These are phyloP conservation scores for Daldinia sp. DNA, from an alignment of 2,329 filamentous ascomycete genomes.

Conservation along the genomic window DNA sequence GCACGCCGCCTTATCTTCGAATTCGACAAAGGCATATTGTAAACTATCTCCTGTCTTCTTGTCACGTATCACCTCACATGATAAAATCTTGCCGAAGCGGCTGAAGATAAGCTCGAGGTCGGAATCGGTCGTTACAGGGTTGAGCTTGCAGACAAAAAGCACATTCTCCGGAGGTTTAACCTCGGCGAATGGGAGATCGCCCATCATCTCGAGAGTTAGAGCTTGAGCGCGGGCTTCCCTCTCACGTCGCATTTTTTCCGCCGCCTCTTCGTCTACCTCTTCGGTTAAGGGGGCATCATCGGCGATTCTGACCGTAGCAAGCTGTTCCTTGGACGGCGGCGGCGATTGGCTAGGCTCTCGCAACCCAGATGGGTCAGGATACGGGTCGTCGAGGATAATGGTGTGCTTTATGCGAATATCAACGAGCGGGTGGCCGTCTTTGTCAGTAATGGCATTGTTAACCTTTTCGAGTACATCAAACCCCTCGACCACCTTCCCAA, in stretches of 20 bases:
- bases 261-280: slow-evolving; percentile 78
- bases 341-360: slow-evolving; percentile 84
- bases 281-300: slow-evolving; percentile 87
- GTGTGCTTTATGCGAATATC: slow-evolving; percentile 97
- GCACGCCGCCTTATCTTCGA: slow-evolving; percentile 90
- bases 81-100: slow-evolving; percentile 93
- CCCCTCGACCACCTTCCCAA: slow-evolving; percentile 94
- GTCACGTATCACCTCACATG: slow-evolving; percentile 95
- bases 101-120: slow-evolving; percentile 97
- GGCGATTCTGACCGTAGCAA: slow-evolving; percentile 90
- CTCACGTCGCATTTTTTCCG: slow-evolving; percentile 84
- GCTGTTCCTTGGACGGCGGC: slow-evolving; percentile 82
- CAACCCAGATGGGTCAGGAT: slow-evolving; percentile 81
- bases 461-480: slow-evolving; percentile 95
- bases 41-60: slow-evolving; percentile 93
- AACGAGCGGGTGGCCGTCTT: slow-evolving; percentile 86
- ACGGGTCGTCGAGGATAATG: slow-evolving; percentile 91
- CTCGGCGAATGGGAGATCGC: slow-evolving; percentile 95
- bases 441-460: slow-evolving; percentile 88
- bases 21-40: slow-evolving; percentile 98
- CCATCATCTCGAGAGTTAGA: slow-evolving; percentile 96
- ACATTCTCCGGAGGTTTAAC: slow-evolving; percentile 98
- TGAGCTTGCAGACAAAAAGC: slow-evolving; percentile 97
- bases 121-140: slow-evolving; percentile 94
- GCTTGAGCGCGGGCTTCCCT: slow-evolving; percentile 94